Conservation (phyloP, 1,139 yeast species). For the Pichia sp. region DNA sequence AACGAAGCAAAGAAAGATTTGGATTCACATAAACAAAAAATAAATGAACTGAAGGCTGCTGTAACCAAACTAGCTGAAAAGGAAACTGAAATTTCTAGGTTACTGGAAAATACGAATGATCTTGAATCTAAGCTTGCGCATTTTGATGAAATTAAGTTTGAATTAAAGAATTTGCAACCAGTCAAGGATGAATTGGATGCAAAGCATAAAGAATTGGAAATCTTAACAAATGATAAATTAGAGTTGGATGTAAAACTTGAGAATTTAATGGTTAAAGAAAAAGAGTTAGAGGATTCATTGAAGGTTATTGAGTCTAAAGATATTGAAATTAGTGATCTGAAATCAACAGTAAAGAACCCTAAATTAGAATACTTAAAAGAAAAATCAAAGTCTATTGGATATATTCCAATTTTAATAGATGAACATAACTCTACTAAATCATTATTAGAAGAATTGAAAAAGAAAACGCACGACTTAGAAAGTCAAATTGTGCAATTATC, state of each 20-base stretch:
- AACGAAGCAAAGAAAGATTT: slow-evolving; percentile 7
- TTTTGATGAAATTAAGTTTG: slow-evolving; percentile 6
- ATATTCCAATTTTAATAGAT: slow-evolving; percentile 22
- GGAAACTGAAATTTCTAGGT: slow-evolving; percentile 3
- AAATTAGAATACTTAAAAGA: slow-evolving; percentile 27
- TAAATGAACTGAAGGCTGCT: slow-evolving; percentile 1
- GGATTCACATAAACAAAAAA: not conserved
- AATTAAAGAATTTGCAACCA: slow-evolving; percentile 3
- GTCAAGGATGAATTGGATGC: slow-evolving; percentile 4
- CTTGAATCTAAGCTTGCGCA: slow-evolving; percentile 8
- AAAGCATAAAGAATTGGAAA: slow-evolving; percentile 3
- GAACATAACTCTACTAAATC: slow-evolving; percentile 15
- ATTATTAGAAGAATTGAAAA: slow-evolving; percentile 12
- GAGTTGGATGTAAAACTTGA: slow-evolving; percentile 3
- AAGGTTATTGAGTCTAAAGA: slow-evolving; percentile 1
- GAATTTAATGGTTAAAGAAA: not conserved
- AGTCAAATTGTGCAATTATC: slow-evolving; percentile 3
- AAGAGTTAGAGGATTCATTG: slow-evolving; percentile 1
- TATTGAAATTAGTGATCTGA: slow-evolving; percentile 10
- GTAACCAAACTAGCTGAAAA: not conserved
- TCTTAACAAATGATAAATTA: not conserved
- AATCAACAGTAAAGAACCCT: slow-evolving; percentile 23
- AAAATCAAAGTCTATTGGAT: slow-evolving; percentile 24
- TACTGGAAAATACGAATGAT: not conserved
- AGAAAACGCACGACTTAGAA: slow-evolving; percentile 1